Evolutionary conservation across 176 grass and related monocot genomes (phyloP), one percentile per base, ranked within the genome.

Genomic region (Puccinellia tenuiflora): DNA sequence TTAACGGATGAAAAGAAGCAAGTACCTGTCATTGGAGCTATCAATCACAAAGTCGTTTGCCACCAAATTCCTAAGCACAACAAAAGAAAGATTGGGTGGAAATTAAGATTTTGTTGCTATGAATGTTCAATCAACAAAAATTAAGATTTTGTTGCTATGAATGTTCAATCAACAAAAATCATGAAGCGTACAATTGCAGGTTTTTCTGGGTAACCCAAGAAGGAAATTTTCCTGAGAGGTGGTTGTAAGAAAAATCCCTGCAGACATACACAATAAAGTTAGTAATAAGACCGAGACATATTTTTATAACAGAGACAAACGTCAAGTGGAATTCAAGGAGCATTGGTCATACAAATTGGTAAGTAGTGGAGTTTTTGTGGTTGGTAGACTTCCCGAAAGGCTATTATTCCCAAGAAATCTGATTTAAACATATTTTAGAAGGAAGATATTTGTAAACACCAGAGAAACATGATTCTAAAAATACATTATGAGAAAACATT

Each of bases 241-340:
- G 24, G 76, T 78, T 78, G 54, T 78, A 62, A 21, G 55, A 78
- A 62, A 78, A 78, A 78, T 62, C 76, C 62, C 76, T 78, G 22
- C 22, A 59, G 43, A 60, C 16, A 5, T 29, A 60, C 24, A 40
- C 5, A 29, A 11, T 39, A 60, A 40, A 42, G 43, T 77, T 40
- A 77, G 33, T 43, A 78, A 43, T 25, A 43, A 61, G 56, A 61
- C 45, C 22, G 25, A 45, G 17, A 30, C 37, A 78, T 74, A 74
- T 51, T 50, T 16, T 51, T 30, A 0, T 50, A 15, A 28, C 16
- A 21, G 15, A 51, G 26, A 45, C 4, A 48, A 51, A 74, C 51
- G 17, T 5, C 45, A 31, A 51, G 28, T 74, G 17, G 17, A 74
- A 51, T 21, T 51, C 17, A 51, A 52, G 15, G 45, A 74, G 26